Conservation (phyloP, 176 grass and related monocot species). For the Microstegium vimineum region DNA sequence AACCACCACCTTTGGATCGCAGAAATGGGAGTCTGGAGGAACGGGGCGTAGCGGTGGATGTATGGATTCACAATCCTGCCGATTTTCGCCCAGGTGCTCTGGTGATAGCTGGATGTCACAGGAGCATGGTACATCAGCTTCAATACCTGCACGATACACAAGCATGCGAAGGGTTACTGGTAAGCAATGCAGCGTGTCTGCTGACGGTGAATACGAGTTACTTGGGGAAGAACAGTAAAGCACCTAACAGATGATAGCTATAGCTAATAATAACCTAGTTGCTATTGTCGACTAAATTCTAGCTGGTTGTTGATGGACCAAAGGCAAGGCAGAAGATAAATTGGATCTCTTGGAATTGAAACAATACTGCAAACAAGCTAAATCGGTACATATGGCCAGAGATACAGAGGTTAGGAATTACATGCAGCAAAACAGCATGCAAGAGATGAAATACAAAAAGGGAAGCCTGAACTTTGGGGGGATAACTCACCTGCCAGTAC, state of each 20-base stretch:
- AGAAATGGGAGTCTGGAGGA: slow-evolving; percentile 64
- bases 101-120: slow-evolving; percentile 66
- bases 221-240: background rate
- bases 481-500: slow-evolving; percentile 80
- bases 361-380: background rate
- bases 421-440: background rate
- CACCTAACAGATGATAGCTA: background rate
- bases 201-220: background rate
- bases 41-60: slow-evolving; percentile 58
- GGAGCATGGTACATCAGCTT: slow-evolving; percentile 84
- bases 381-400: background rate
- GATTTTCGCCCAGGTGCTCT: slow-evolving; percentile 62
- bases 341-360: background rate
- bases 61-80: slow-evolving; percentile 63
- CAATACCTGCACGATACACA: slow-evolving; percentile 40
- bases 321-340: background rate
- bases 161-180: background rate
- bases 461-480: background rate
- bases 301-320: background rate
- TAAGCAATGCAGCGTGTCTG: background rate
- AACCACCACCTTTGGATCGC: slow-evolving; percentile 86
- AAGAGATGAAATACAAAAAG: background rate
- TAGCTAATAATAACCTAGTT: background rate
- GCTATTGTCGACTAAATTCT: background rate
- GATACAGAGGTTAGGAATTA: background rate